Base-by-base conservation (phyloP, 441 rosid genomes). In the Pelargonium cotyledonis region DNA sequence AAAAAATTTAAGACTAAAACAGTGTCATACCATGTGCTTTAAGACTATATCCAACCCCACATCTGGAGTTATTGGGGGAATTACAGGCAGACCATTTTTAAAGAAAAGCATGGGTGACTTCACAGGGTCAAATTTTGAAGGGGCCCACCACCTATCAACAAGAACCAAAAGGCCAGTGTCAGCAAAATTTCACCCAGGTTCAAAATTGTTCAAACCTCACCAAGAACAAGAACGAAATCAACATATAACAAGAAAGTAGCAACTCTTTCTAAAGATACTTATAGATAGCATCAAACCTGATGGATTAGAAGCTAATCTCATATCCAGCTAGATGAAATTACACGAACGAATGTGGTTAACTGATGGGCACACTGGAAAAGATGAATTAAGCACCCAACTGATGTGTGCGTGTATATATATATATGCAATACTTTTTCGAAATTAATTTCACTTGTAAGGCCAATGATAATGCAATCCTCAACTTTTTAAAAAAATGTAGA, bases 41-140 rank as follows among this genome's bases (percentile, higher is more conserved):
- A 91, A 77, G 78, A 85, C 96, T 78, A 76, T 79, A 69, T 88
- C 94, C 47, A 91, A 78, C 67, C 96, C 99, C 64, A 68, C 77
- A 65, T 80, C 77, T 61, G 94, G 86, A 53, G 86, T 73, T 62
- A 94, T 2, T 1, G 86, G 86, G 65, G 99, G 96, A 69, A 91
- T 73, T 26, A 91, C 47, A 31, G 99, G 96, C 46, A 66, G 77
- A 65, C 84, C 86, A 21, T 75, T 79, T 84, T 84, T 86, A 82
- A 87, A 94, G 92, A 94, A 94, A 76, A 91, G 84, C 97, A 91
- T 88, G 58, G 97, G 96, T 38, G 92, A 83, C 71, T 88, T 89
- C 26, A 82, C 60, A 15, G 96, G 95, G 60, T 88, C 91, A 77
- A 91, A 94, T 77, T 94, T 94, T 62, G 95, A 83, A 63, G 97